Evolutionary conservation across 768 basidiomycete genomes (phyloP).

Genomic region (Termitomyces sp.): DNA sequence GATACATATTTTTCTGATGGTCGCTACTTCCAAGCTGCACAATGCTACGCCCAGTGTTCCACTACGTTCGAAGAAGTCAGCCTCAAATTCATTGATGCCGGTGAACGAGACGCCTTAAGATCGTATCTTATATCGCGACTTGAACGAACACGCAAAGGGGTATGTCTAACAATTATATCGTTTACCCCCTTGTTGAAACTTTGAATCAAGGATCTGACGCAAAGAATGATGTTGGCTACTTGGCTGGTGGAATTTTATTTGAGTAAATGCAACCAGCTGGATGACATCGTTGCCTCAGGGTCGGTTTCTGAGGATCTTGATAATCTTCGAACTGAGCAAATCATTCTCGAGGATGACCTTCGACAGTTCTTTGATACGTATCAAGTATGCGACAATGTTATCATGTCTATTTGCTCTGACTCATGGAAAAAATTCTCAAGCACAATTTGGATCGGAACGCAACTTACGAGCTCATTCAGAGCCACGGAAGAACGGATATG

Average conservation of each 20-base stretch:
- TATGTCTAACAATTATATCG: slow-evolving; percentile 28
- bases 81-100: slow-evolving; percentile 83
- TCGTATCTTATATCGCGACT: slow-evolving; percentile 86
- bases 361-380: slow-evolving; percentile 92
- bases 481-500: slow-evolving; percentile 90
- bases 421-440: slow-evolving; percentile 31
- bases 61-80: slow-evolving; percentile 88
- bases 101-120: slow-evolving; percentile 85
- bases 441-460: slow-evolving; percentile 79
- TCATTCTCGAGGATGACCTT: slow-evolving; percentile 88
- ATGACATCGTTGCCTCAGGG: slow-evolving; percentile 90
- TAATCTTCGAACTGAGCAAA: slow-evolving; percentile 73
- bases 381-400: slow-evolving; percentile 49
- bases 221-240: slow-evolving; percentile 95
- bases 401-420: not conserved
- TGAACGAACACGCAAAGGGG: slow-evolving; percentile 78
- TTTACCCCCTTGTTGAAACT: not conserved
- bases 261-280: slow-evolving; percentile 92
- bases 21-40: slow-evolving; percentile 87
- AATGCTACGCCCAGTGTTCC: slow-evolving; percentile 86
- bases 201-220: slow-evolving; percentile 69
- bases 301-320: slow-evolving; percentile 76
- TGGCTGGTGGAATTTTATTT: slow-evolving; percentile 98
- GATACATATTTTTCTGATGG: slow-evolving; percentile 72
- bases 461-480: slow-evolving; percentile 88